phyloP scores from a whole-genome alignment of 306 rosid genomes.

The Prunus armeniaca region DNA sequence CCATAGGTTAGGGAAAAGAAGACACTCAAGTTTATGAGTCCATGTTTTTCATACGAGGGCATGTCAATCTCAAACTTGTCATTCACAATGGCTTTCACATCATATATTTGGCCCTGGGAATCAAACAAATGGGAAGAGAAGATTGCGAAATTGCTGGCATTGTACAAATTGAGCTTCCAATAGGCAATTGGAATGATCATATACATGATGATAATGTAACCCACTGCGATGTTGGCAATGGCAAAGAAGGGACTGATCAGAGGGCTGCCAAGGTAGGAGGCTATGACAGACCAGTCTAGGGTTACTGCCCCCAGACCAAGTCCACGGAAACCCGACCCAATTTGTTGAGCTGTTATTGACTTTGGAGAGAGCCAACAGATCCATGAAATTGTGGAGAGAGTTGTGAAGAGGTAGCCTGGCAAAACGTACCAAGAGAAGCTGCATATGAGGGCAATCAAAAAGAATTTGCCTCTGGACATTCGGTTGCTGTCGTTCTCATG shows the following conservation, averaged over 20 bases:
- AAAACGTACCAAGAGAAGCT: slow-evolving; percentile 64
- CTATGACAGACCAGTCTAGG: slow-evolving; percentile 58
- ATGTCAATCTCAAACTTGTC: slow-evolving; percentile 53
- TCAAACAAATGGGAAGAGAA: slow-evolving; percentile 42
- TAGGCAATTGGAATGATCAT: slow-evolving; percentile 45
- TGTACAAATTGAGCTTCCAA: slow-evolving; percentile 52
- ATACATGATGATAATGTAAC: slow-evolving; percentile 43
- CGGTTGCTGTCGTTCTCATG: slow-evolving; percentile 54
- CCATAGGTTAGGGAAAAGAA: slow-evolving; percentile 59
- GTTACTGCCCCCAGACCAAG: slow-evolving; percentile 61
- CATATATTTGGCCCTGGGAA: slow-evolving; percentile 36
- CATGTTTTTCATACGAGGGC: slow-evolving; percentile 40
- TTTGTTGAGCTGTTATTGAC: slow-evolving; percentile 55
- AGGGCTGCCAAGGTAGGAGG: slow-evolving; percentile 53
- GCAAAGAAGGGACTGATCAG: slow-evolving; percentile 61
- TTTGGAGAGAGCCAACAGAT: slow-evolving; percentile 51
- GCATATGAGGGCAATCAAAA: slow-evolving; percentile 51
- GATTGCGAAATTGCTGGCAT: slow-evolving; percentile 58
- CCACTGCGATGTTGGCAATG: slow-evolving; percentile 42
- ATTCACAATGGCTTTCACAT: slow-evolving; percentile 50
- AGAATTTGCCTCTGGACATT: slow-evolving; percentile 60
- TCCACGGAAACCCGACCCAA: slow-evolving; percentile 59
- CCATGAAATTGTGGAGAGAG: slow-evolving; percentile 57
- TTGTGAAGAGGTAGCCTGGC: slow-evolving; percentile 52
- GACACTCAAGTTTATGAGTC: slow-evolving; percentile 42